Percentiles rank a stretch among this genome's conserved stretches.
Evolutionary conservation across 2,329 filamentous ascomycete genomes (phyloP).

Genomic region (Onygena corvina): DNA sequence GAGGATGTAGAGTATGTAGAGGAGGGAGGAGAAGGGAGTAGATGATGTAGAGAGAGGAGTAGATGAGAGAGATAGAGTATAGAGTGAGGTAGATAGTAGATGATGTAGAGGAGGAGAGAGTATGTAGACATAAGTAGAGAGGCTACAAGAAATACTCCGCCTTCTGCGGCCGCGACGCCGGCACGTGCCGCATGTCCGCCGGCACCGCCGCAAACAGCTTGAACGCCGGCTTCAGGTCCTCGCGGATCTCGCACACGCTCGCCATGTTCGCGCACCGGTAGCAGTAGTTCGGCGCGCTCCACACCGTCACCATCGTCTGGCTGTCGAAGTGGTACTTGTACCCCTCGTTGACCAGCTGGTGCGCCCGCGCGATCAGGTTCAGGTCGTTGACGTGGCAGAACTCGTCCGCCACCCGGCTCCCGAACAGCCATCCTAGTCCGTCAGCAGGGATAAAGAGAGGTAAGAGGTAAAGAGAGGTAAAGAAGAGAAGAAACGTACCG

Average conservation of each 20-base stretch:
- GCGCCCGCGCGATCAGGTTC: conserved; percentile 86
- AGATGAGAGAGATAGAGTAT: no score
- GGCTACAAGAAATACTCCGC: conserved; percentile 38
- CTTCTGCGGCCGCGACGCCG: conserved; percentile 33
- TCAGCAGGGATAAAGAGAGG: neutral
- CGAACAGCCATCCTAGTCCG: conserved; percentile 16
- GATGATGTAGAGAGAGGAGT: no score
- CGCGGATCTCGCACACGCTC: conserved; percentile 78
- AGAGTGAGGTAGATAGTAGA: no score
- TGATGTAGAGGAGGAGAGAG: no score
- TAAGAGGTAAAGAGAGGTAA: neutral
- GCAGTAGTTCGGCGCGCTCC: conserved; percentile 80
- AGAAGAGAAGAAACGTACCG: conserved; percentile 46
- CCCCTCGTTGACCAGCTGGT: conserved; percentile 98
- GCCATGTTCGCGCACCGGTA: conserved; percentile 91
- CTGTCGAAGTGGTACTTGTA: conserved; percentile 97
- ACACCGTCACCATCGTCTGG: conserved; percentile 95
- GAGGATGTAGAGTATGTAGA: no score
- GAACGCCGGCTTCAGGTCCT: conserved; percentile 78
- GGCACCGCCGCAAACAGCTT: conserved; percentile 42
- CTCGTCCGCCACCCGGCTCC: conserved; percentile 47
- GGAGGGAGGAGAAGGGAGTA: no score
- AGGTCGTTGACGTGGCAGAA: conserved; percentile 99
- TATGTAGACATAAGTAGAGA: neutral
- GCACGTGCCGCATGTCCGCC: conserved; percentile 37